Evolutionary conservation across 495 filamentous ascomycete species (phyloP).

Genomic region (Parmelia sp.): DNA sequence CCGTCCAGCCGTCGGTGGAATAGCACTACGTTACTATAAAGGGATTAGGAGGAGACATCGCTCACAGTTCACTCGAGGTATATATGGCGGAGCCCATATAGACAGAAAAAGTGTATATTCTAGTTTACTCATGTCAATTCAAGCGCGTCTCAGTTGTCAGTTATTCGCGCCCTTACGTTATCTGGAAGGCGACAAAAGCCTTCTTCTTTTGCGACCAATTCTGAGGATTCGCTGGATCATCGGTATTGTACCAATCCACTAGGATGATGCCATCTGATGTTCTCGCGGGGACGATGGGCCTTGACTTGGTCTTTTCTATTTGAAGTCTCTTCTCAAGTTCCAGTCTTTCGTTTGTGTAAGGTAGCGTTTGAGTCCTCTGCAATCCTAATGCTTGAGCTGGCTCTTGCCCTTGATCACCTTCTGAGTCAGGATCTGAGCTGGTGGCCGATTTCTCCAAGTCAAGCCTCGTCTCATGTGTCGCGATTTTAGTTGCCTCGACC

Average conservation of each 20-base stretch:
- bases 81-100: conserved; percentile 29
- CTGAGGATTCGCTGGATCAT: conserved; percentile 38
- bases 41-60: conserved; percentile 32
- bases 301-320: neutral
- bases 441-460: conserved; percentile 24
- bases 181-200: conserved; percentile 29
- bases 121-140: conserved; percentile 6
- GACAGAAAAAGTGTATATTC: conserved; percentile 36
- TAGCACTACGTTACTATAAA: conserved; percentile 39
- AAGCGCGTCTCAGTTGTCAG: neutral
- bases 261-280: conserved; percentile 19
- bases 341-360: conserved; percentile 9
- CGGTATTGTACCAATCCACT: conserved; percentile 26
- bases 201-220: conserved; percentile 38
- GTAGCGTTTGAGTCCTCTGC: conserved; percentile 10
- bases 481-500: neutral
- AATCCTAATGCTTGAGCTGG: conserved; percentile 1
- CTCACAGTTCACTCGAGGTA: conserved; percentile 10
- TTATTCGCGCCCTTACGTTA: conserved; percentile 14
- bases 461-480: conserved; percentile 15
- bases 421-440: conserved; percentile 23
- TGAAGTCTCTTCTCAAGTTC: conserved; percentile 24
- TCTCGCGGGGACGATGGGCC: conserved; percentile 9
- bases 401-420: conserved; percentile 22
- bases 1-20: conserved; percentile 31